phyloP scores from a whole-genome alignment of 202 grass and related monocot species.

The Digitaria exilis region DNA sequence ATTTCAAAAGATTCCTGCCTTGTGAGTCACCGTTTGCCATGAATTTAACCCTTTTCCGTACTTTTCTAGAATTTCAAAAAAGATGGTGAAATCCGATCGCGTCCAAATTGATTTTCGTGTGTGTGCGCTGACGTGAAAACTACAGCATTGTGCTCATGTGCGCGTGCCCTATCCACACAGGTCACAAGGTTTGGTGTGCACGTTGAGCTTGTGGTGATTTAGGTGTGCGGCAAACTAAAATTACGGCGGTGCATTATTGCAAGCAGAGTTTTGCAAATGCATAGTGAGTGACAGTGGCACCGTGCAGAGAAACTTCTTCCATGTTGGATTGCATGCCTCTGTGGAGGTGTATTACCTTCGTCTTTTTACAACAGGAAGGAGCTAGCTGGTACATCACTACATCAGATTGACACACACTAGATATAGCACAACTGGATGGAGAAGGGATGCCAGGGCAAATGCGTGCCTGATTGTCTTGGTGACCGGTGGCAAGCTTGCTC shows the following conservation, averaged over 20 bases:
- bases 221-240: background rate
- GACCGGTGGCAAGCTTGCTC: background rate
- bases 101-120: background rate
- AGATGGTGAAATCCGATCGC: background rate
- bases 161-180: background rate
- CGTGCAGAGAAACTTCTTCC: background rate
- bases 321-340: background rate
- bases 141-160: background rate
- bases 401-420: too few species aligned
- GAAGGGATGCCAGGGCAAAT: too few species aligned
- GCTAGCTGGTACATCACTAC: too few species aligned
- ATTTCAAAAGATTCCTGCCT: conserved; percentile 20
- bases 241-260: background rate
- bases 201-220: background rate
- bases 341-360: too few species aligned
- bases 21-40: background rate
- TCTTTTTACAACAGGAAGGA: background rate
- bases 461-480: background rate
- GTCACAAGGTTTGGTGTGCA: background rate
- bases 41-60: background rate
- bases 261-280: too few species aligned
- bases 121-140: background rate
- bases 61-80: background rate
- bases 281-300: too few species aligned
- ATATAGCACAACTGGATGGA: too few species aligned